Base-by-base conservation (phyloP, 2,329 filamentous ascomycete species). In the Aspergillus tamarii region DNA sequence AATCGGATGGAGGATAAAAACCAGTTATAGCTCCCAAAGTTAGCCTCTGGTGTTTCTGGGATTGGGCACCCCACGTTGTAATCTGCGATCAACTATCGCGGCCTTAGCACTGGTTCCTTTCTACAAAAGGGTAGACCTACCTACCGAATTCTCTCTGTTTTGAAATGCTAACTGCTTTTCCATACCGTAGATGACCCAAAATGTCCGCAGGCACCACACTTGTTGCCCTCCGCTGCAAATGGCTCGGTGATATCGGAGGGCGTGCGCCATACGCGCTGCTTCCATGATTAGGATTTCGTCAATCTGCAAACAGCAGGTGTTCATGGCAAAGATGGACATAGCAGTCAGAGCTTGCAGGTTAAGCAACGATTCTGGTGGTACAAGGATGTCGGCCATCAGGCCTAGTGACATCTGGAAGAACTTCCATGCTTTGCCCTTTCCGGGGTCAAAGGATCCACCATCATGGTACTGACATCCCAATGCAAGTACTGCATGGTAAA, bases 151-250 rank as follows among this genome's bases (percentile, higher is more conserved):
- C 28, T 67, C 70, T 9, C 73, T 69, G 14, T 66, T 67, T 30
- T 70, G 70, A 56, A 80, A 78, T 39, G 68, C 72, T 1, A 66
- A 63, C 16, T 70, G 69, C 60, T 81, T 81, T 54, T 81, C 79
- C 34, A 81, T 55, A 9, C 67, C 67, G 60, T 81, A 81, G 12
- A 81, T 69, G 1, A 77, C 74, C 78, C 79, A 81, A 57, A 81
- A 81, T 0, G 76, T 74, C 36, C 70, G 67, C 32, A 70, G 67
- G 12, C 64, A 61, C 32, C 30, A 55, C 6, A 26, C n/a, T 11
- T 36, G 32, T 4, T 55, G 7, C 32, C 19, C 32, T 26, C 1
- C 3, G 2, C n/a, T 30, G 9, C 30, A 21, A 11, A 39, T 55
- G 4, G 34, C 52, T 16, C 30, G 16, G 52, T 55, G 52, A 11